Evolutionary conservation across 2,329 filamentous ascomycete species (phyloP), one percentile per base, ranked within the genome.

Genomic region (Colletotrichum cereale): DNA sequence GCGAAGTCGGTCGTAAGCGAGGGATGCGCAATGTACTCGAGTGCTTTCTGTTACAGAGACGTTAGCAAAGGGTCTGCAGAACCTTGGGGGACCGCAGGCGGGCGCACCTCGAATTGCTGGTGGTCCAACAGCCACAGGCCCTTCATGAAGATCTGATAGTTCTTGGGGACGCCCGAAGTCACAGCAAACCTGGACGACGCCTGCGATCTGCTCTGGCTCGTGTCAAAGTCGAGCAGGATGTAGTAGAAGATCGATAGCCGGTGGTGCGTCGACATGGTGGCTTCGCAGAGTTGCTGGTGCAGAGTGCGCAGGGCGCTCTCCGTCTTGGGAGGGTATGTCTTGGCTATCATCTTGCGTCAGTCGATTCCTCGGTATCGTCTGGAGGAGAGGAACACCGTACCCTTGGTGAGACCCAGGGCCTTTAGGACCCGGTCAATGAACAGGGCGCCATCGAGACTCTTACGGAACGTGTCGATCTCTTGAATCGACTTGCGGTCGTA

Each of bases 191-290:
- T 73, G 26, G 86, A 85, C 2, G 90, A 85, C 8, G 84, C 77
- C 44, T 87, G 85, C 24, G 86, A 81, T 4, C 86, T 84, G 26
- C 85, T 84, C 62, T 87, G 84, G 36, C 83, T 81, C 48, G 84
- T 81, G 76, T 92, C 89, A 78, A 92, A 89, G 79, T 97, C 93
- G 77, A 94, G 91, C 3, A 97, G 87, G 48, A 97, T 84, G 80
- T 97, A 97, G 85, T 93, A 97, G 74, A 97, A 86, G 58, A 96
- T 87, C 24, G 94, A 93, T 75, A 95, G 90, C 80, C 95, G 95
- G 83, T 95, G 91, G 80, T 95, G 92, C 65, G 89, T 86, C 10
- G 91, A 88, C 75, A 92, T 90, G 60, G 84, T 84, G 65, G 84
- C 89, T 34, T 89, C 86, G 79, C 91, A 88, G 74, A 97, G 91